Evolutionary conservation across 2,329 filamentous ascomycete genomes (phyloP), one percentile per base, ranked within the genome.

Genomic region (Macrophomina phaseolina): DNA sequence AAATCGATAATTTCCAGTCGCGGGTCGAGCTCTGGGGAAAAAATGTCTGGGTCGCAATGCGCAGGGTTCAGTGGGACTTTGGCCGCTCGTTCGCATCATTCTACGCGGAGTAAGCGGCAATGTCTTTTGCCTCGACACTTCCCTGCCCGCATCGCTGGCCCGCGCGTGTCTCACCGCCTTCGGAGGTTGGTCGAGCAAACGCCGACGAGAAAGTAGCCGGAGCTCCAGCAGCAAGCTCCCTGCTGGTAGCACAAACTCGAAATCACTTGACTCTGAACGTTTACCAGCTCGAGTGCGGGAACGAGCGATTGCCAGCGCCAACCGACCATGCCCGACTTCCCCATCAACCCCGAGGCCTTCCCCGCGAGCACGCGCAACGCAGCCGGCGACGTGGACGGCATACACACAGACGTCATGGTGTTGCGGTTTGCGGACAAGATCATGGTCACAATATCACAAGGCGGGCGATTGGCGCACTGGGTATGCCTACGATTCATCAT

Each of bases 381-480:
- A 5, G 83, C 84, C 1, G 89, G 90, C 2, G 76, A 83, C 3
- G 87, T 97, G 68, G 87, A 90, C 69, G 89, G 88, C 36, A 78
- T 90, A 28, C 78, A 84, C 42, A 98, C 95, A 1, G 88, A 93
- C 70, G 89, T 92, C 40, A 89, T 88, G 46, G 85, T 85, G 11
- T 83, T 93, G 64, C 87, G 85, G 72, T 98, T 98, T 79, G 85
- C 89, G 8, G 95, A 98, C 85, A 97, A 93, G 79, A 93, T 99
- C 73, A 81, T 99, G 72, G 83, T 99, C 69, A 97, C 93, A 0
- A 86, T 98, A 68, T 92, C 91, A 0, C 95, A 98, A 80, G 87
- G 90, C 68, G 94, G 94, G 6, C 87, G 90, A 67, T 81, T 98
- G 55, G 91, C 92, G 23, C 95, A 98, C 84, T 99, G 95, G 95